Conservation (phyloP, 1,139 yeast genomes). For the Diutina sp. region DNA sequence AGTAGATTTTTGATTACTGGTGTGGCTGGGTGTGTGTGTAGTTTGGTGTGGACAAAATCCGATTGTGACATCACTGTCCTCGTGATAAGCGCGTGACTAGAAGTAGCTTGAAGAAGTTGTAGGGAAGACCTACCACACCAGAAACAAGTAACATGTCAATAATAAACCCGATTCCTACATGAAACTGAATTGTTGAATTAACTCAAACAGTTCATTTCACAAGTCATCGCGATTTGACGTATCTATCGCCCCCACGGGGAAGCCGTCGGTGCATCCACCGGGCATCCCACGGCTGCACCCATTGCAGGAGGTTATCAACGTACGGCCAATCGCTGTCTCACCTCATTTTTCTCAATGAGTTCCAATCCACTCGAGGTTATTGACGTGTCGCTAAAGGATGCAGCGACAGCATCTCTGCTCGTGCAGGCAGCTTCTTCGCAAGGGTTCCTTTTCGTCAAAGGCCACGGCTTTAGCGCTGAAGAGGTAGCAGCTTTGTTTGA, state of each 20-base stretch:
- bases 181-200: too few relatives aligned
- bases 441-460: slow-evolving; percentile 64
- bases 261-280: background rate
- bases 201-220: background rate
- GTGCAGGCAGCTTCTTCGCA: slow-evolving; percentile 54
- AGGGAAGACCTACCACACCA: too few relatives aligned
- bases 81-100: too few relatives aligned
- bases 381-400: slow-evolving; percentile 37
- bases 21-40: too few relatives aligned
- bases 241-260: background rate
- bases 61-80: too few relatives aligned
- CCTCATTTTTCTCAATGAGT: background rate
- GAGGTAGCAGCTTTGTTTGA: slow-evolving; percentile 46
- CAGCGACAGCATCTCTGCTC: slow-evolving; percentile 34
- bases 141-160: too few relatives aligned
- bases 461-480: slow-evolving; percentile 47
- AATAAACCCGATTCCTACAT: too few relatives aligned
- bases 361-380: slow-evolving; percentile 35
- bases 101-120: too few relatives aligned
- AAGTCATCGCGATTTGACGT: background rate
- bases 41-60: too few relatives aligned
- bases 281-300: background rate
- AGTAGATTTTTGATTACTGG: too few relatives aligned
- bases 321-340: background rate
- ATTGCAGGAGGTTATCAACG: background rate